Evolutionary conservation across 805 yeast species (phyloP), one percentile per base, ranked within the genome.

Genomic region (Kuraishia hungarica): DNA sequence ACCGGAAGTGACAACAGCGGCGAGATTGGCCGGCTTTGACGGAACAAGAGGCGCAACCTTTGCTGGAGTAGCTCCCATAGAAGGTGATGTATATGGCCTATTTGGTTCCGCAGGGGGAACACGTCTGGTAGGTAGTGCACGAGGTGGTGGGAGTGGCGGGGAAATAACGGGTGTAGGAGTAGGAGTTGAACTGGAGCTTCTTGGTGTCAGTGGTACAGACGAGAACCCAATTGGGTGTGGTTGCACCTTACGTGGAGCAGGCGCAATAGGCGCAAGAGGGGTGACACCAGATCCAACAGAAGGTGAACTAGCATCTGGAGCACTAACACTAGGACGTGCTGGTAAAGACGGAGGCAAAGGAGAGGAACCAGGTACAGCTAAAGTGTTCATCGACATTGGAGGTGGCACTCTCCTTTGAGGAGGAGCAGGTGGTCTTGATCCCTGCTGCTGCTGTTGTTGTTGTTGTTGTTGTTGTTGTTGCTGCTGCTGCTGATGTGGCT

Each of bases 291-390:
- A 71, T 73, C 58, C 84, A 79, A 54, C 75, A 76, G 56, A 71
- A 73, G 46, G 74, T 78, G 48, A 86, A 80, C 58, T 83, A 79
- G 65, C 66, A 81, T 57, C 81, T 85, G 29, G 79, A 79, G 59
- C 70, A 83, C 53, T 83, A 82, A 66, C 87, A 83, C 64, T 89
- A 85, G 61, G 84, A 83, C 62, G 89, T 84, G 56, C 82, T 81
- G 74, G 73, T 83, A 51, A 81, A 77, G 62, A 80, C 86, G 1
- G 70, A 83, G 59, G n/a, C n/a, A n/a, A n/a, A n/a, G n/a, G n/a
- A n/a, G n/a, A n/a, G n/a, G n/a, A n/a, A n/a, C n/a, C n/a, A n/a
- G n/a, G 68, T 85, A 58, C 79, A 77, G 56, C 70, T 2, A 35
- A 35, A 50, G 23, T 11, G 21, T 17, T 24, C 15, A n/a, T n/a